A percentile compares a stretch with the other conserved stretches of the same genome.
Evolutionary conservation across 768 basidiomycete species (phyloP).

Genomic region (Trametes elegans): DNA sequence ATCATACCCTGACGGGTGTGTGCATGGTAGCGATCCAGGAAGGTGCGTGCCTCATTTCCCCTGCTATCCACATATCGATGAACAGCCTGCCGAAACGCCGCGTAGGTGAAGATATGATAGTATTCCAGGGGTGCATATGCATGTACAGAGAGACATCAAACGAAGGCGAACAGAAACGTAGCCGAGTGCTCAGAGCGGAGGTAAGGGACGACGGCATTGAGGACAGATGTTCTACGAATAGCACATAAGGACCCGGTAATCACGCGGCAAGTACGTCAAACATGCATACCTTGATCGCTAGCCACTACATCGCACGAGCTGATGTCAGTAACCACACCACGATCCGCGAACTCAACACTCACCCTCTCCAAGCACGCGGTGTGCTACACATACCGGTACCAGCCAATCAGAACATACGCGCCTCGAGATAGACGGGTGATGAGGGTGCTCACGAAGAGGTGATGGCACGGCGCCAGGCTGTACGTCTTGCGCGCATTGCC

Average conservation of each 20-base stretch:
- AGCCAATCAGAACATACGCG: neutral
- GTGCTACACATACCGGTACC: conserved; percentile 46
- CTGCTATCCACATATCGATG: too few species aligned
- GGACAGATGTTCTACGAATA: conserved; percentile 79
- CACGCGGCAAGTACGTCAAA: neutral
- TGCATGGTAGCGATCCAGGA: neutral
- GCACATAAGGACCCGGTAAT: neutral
- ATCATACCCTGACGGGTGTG: neutral
- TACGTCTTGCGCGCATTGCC: conserved; percentile 58
- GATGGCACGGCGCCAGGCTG: conserved; percentile 85
- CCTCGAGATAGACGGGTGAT: neutral
- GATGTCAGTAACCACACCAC: neutral
- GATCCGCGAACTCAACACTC: neutral
- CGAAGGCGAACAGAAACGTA: too few species aligned
- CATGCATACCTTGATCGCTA: conserved; percentile 51
- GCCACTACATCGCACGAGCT: conserved; percentile 21
- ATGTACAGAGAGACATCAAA: too few species aligned
- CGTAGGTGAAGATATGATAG: too few species aligned
- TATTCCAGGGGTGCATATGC: too few species aligned
- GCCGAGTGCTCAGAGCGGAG: conserved; percentile 56
- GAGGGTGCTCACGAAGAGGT: conserved; percentile 66
- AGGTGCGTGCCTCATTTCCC: too few species aligned
- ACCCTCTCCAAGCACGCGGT: conserved; percentile 78
- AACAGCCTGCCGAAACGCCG: too few species aligned
- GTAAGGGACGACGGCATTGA: conserved; percentile 81